Conservation (phyloP, 2,329 filamentous ascomycete species). For the Claviceps sorghi region DNA sequence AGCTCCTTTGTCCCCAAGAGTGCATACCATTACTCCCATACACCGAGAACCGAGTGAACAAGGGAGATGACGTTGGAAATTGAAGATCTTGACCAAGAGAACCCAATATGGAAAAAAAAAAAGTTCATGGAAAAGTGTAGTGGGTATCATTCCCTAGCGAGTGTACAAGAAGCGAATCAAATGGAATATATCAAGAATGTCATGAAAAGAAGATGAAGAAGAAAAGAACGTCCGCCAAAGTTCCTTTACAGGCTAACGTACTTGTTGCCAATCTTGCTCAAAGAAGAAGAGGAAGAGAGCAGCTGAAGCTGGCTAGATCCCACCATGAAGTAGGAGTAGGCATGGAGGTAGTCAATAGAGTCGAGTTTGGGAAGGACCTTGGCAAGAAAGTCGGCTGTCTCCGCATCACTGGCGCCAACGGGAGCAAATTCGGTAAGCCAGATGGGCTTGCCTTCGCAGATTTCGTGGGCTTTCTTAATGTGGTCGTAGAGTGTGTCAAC, state of each 20-base stretch:
- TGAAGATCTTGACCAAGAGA: not conserved
- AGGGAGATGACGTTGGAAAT: not conserved
- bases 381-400: constrained; percentile 33
- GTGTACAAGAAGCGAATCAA: constrained; percentile 23
- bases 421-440: constrained; percentile 54
- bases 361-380: constrained; percentile 35
- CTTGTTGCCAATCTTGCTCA: constrained; percentile 33
- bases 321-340: constrained; percentile 45
- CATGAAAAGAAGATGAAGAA: not conserved
- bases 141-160: constrained; percentile 18
- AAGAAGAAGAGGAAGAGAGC: constrained; percentile 22
- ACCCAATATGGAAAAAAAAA: not conserved
- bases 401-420: constrained; percentile 24
- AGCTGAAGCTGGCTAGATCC: constrained; percentile 20
- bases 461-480: constrained; percentile 29
- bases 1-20: not conserved
- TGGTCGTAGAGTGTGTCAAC: constrained; percentile 39
- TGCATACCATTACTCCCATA: no score
- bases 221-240: not conserved
- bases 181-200: not conserved
- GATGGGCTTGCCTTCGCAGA: constrained; percentile 35
- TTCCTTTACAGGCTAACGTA: constrained; percentile 26
- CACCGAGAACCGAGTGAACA: not conserved
- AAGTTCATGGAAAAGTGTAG: not conserved
- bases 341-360: constrained; percentile 33